Evolutionary conservation across 129 eudicot genomes (phyloP).

Genomic region (Pittosporum tobira): DNA sequence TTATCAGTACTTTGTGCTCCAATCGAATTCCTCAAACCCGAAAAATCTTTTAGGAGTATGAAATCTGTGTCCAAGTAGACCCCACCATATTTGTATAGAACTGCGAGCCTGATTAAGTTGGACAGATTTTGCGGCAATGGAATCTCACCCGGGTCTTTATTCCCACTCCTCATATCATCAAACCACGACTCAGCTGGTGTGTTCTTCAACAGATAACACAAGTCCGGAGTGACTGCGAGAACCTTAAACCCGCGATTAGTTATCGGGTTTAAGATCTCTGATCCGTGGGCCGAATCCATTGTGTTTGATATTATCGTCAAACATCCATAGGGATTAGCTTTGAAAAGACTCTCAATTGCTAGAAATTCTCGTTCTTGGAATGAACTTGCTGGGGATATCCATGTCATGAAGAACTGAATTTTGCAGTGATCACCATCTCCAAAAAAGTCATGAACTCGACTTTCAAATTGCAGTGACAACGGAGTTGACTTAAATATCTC

Average conservation of each 20-base stretch:
- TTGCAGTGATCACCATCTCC: slow-evolving; percentile 20
- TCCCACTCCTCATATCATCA: slow-evolving; percentile 42
- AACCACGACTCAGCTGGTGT: slow-evolving; percentile 70
- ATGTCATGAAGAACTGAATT: slow-evolving; percentile 59
- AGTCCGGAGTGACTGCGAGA: slow-evolving; percentile 41
- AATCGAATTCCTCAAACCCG: slow-evolving; percentile 52
- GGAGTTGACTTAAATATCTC: slow-evolving; percentile 29
- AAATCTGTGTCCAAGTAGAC: slow-evolving; percentile 74
- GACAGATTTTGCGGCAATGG: slow-evolving; percentile 70
- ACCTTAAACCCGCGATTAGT: slow-evolving; percentile 32
- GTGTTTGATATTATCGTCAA: slow-evolving; percentile 51
- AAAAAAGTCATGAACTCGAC: slow-evolving; percentile 26
- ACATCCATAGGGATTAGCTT: slow-evolving; percentile 53
- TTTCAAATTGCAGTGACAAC: slow-evolving; percentile 23
- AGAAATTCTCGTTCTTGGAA: slow-evolving; percentile 54
- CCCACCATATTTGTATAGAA: slow-evolving; percentile 74
- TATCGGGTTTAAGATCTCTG: slow-evolving; percentile 38
- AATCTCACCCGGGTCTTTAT: slow-evolving; percentile 55
- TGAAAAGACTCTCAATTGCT: slow-evolving; percentile 55
- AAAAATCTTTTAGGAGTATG: slow-evolving; percentile 48
- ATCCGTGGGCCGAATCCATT: slow-evolving; percentile 50
- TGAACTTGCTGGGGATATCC: slow-evolving; percentile 48
- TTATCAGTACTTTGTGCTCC: slow-evolving; percentile 56
- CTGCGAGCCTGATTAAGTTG: slow-evolving; percentile 53
- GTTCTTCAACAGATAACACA: slow-evolving; percentile 32